A percentile compares a stretch with the other conserved stretches of the same genome.
Evolutionary conservation across 192 early-diverging fungal species (phyloP).

Genomic region (Podila horticola): DNA sequence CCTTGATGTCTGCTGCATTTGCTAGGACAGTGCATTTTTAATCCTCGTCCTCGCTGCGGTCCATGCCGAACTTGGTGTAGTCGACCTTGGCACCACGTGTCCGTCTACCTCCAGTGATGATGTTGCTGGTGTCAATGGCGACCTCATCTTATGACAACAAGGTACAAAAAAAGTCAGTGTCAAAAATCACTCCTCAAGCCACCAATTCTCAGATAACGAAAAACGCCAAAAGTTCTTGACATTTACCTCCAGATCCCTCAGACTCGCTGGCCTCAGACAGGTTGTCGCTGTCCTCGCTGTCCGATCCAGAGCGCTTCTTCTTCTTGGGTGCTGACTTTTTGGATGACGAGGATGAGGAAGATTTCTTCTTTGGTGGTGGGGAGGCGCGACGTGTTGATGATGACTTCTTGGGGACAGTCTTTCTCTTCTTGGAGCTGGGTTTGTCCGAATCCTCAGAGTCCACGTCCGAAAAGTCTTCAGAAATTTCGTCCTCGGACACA

Average conservation of each 20-base stretch:
- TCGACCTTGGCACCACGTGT: constrained; percentile 78
- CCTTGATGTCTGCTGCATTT: too few species aligned
- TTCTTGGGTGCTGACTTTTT: constrained; percentile 24
- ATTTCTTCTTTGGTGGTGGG: constrained; percentile 48
- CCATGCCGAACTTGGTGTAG: constrained; percentile 78
- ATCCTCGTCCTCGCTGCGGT: constrained; percentile 55
- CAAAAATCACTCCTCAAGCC: neutral
- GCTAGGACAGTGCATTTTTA: neutral
- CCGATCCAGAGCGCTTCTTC: constrained; percentile 29
- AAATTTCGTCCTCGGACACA: constrained; percentile 19
- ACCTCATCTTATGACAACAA: constrained; percentile 21
- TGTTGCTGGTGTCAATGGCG: constrained; percentile 66
- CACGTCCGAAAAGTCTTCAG: constrained; percentile 43
- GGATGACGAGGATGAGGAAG: constrained; percentile 24
- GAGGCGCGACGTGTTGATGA: constrained; percentile 31
- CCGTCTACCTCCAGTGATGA: constrained; percentile 69
- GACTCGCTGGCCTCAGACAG: constrained; percentile 43
- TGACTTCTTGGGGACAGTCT: constrained; percentile 17
- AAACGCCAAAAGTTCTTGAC: neutral
- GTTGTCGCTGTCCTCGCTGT: constrained; percentile 28
- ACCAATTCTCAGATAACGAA: neutral
- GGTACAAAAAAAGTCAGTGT: neutral
- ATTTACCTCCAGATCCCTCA: constrained; percentile 45
- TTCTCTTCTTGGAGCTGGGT: constrained; percentile 25
- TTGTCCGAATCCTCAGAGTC: constrained; percentile 45